Evolutionary conservation across 139 green algal species (phyloP), one percentile per base, ranked within the genome.

Genomic region (Chlorokybus atmophyticus): DNA sequence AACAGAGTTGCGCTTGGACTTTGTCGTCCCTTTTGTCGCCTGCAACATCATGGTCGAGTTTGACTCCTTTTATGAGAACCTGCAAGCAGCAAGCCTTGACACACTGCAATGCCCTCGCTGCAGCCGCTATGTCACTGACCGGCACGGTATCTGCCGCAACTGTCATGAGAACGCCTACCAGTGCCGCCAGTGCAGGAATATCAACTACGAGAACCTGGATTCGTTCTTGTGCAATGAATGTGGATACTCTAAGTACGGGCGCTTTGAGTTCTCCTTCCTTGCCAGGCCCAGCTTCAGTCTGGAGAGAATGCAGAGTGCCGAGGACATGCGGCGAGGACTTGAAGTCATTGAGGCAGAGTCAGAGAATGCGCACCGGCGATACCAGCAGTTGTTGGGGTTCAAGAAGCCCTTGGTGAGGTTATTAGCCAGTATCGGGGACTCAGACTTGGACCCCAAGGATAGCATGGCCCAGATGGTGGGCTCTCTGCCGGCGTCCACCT

Each of bases 181-280:
- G 53, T 82, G 75, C 51, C 57, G 75, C 17, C 66, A 81, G 14
- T 81, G 74, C 53, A 48, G 75, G 26, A 77, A 79, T 64, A 82
- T 82, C 59, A 82, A 82, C 57, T 79, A 82, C 55, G 75, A 82
- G 41, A 70, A 75, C 28, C 67, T 78, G 4, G 67, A 80, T 42
- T 60, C 55, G 21, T 80, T 82, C 55, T 50, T 80, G 28, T 82
- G 75, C 67, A 77, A 74, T 40, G 72, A 82, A 56, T 82, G 75
- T 40, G 75, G 75, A n/a, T 59, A 75, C 62, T 71, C 30, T 21
- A 68, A 65, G 35, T 74, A 78, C 41, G 75, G 60, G 7, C 61
- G 57, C 2, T 57, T 82, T n/a, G 71, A 80, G 3, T 64, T 74
- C 50, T 58, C 35, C 6, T 67, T 62, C 21, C 8, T 60, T n/a